A percentile compares a stretch with the other conserved stretches of the same genome.
Evolutionary conservation across 1,139 yeast genomes (phyloP).

Genomic region (Tardiomyces blankii): DNA sequence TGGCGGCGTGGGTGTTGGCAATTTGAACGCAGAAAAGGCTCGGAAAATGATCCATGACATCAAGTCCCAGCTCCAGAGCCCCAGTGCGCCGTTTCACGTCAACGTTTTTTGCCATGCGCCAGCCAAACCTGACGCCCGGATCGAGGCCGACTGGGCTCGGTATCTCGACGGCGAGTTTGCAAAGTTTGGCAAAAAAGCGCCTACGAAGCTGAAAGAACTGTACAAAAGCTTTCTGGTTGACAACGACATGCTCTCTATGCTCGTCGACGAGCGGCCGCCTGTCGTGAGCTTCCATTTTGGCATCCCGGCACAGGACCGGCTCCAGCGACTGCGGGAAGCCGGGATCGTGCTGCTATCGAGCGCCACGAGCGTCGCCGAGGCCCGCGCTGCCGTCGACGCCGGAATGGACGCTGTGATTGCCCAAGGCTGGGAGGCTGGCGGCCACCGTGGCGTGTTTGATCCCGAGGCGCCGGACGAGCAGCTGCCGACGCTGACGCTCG

Average conservation of each 20-base stretch:
- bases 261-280: constrained; percentile 20
- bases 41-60: constrained; percentile 9
- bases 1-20: constrained; percentile 37
- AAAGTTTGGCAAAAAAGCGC: constrained; percentile 1
- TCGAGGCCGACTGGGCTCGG: constrained; percentile 1
- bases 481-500: constrained; percentile 11
- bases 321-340: constrained; percentile 20
- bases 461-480: constrained; percentile 4
- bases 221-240: constrained; percentile 3
- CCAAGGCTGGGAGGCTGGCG: constrained; percentile 46
- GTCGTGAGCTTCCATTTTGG: constrained; percentile 38
- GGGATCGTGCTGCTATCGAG: constrained; percentile 31
- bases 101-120: constrained; percentile 31
- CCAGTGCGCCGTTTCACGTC: constrained; percentile 24
- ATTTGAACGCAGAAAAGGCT: constrained; percentile 20
- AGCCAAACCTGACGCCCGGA: constrained; percentile 5
- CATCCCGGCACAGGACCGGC: constrained; percentile 21
- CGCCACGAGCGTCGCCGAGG: constrained; percentile 35
- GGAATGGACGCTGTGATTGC: constrained; percentile 34
- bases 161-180: not conserved
- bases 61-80: constrained; percentile 2
- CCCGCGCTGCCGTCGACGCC: constrained; percentile 17
- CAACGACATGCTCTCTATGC: constrained; percentile 1
- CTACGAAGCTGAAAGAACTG: constrained; percentile 8
- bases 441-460: constrained; percentile 35